Evolutionary conservation across 345 rosid species (phyloP).

Genomic region (Aurinia saxatilis): DNA sequence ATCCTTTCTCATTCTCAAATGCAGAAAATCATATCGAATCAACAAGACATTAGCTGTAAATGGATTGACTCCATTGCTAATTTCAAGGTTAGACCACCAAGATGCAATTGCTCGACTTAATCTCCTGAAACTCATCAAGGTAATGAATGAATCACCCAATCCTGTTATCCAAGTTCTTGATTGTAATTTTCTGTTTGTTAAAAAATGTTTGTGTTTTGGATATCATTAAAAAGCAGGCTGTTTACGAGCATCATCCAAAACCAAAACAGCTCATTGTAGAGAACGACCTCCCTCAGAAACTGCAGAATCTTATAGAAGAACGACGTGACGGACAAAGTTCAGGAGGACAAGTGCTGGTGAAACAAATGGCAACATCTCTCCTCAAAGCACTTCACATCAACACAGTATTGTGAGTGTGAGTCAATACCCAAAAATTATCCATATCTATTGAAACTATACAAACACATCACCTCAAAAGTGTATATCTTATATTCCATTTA

Average conservation of each 20-base stretch:
- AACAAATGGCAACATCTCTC: constrained; percentile 96
- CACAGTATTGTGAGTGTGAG: constrained; percentile 55
- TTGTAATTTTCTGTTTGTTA: background rate
- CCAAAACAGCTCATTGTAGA: constrained; percentile 96
- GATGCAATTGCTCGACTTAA: constrained; percentile 97
- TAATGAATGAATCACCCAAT: background rate
- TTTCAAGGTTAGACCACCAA: constrained; percentile 85
- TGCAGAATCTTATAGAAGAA: constrained; percentile 83
- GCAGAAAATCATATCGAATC: constrained; percentile 89
- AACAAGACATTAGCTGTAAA: constrained; percentile 92
- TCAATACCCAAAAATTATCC: background rate
- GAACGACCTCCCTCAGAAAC: constrained; percentile 82
- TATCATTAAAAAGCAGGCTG: constrained; percentile 48
- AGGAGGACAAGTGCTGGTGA: constrained; percentile 94
- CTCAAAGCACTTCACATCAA: constrained; percentile 95
- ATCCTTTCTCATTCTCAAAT: constrained; percentile 19
- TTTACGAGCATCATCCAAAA: constrained; percentile 96
- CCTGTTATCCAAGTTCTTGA: background rate
- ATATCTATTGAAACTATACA: background rate
- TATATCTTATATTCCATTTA: background rate
- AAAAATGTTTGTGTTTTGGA: background rate
- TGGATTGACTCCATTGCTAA: constrained; percentile 88
- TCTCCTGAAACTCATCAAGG: constrained; percentile 92
- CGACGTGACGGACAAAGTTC: constrained; percentile 95
- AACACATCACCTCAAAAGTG: background rate